Base-by-base conservation (phyloP, 169 alveolate species). In the Cryptosporidium ubiquitum region DNA sequence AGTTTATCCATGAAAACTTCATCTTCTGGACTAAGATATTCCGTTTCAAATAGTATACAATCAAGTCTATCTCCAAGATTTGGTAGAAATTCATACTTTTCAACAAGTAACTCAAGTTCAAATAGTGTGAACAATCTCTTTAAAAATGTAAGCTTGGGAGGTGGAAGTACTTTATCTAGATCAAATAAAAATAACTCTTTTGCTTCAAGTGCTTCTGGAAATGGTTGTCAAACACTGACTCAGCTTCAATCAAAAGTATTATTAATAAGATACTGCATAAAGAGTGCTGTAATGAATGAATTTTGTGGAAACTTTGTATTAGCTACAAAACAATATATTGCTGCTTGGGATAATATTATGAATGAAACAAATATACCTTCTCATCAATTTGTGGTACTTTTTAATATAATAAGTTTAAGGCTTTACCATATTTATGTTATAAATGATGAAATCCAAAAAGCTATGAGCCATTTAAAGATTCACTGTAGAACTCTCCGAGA, bases 271-370 rank as follows among this genome's bases (percentile, higher is more conserved):
- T 79, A 79, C 40, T 79, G 89, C 20, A 79, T 79, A 3, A 79
- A 79, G 68, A 79, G 89, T 40, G 89, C 89, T 26, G 89, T 79
- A 29, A 79, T 79, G 89, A 79, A 58, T 58, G 89, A 79, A 35
- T 79, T 79, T 61, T 79, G 89, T 79, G 75, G 89, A 1, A 79
- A 79, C 23, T 79, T 61, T 40, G 68, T 20, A 4, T 42, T 79
- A 3, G 89, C 89, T 39, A 40, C 29, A 29, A 79, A 79, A 64
- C 89, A 79, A 20, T 79, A 79, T 29, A 61, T 61, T 14, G 75
- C 75, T 20, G 89, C 75, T 31, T 79, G 89, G 89, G 89, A 79
- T n/a, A 44, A 42, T 26, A 79, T 79, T 9, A 61, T 79, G 75
- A 61, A 44, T 16, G 89, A 79, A 23, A 61, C 75, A 26, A 79